A percentile compares a stretch with the other conserved stretches of the same genome.
Conservation (phyloP, 2,329 filamentous ascomycete species). For the Nemania sp. region DNA sequence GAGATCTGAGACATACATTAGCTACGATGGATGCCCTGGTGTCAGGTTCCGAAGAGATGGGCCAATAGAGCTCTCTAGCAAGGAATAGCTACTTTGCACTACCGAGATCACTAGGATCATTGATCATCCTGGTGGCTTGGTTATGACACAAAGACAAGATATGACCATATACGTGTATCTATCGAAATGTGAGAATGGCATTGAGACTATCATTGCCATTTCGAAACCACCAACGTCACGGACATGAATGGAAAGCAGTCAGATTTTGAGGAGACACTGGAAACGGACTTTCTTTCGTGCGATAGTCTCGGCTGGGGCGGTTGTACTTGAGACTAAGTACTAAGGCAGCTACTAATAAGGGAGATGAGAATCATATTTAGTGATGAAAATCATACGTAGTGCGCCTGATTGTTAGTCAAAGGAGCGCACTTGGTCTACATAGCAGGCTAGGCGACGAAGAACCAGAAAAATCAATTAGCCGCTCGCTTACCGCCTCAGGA, state of each 20-base stretch:
- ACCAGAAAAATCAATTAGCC: neutral
- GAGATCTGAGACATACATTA: too few relatives aligned
- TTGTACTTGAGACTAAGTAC: neutral
- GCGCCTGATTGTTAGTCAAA: neutral
- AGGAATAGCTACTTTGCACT: neutral
- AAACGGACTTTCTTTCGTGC: neutral
- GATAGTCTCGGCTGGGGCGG: neutral
- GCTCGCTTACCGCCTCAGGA: neutral
- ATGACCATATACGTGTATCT: neutral
- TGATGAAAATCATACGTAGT: neutral
- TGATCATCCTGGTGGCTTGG: constrained; percentile 21
- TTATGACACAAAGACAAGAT: neutral
- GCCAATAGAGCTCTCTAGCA: neutral
- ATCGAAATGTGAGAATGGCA: neutral
- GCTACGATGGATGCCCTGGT: too few relatives aligned
- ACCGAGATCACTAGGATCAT: neutral
- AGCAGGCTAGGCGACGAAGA: too few relatives aligned
- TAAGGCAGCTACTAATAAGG: neutral
- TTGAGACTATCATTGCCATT: neutral
- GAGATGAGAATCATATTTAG: too few relatives aligned
- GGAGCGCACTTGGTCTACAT: neutral
- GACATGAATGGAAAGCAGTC: neutral
- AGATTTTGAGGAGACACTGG: neutral
- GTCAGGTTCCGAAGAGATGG: too few relatives aligned
- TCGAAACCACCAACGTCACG: constrained; percentile 22